Evolutionary conservation across 73 alveolate species (phyloP).

Genomic region (Tetrahymena thermophila): DNA sequence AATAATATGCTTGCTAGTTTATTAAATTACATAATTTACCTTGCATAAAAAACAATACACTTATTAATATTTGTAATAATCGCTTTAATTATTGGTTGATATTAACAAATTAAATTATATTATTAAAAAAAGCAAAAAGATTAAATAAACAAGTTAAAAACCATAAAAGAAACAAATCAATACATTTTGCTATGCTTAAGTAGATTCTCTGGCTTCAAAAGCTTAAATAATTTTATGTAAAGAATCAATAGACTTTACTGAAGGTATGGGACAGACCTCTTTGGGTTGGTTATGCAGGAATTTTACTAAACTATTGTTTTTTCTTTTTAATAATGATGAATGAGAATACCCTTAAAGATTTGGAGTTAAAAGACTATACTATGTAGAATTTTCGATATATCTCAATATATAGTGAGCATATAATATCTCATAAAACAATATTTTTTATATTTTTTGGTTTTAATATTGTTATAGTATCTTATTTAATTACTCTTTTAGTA

Average conservation of each 20-base stretch:
- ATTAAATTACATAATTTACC: no score
- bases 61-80: no score
- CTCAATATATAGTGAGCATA: background rate
- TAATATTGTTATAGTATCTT: background rate
- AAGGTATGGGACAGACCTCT: background rate
- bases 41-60: no score
- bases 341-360: background rate
- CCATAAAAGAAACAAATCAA: background rate
- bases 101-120: no score
- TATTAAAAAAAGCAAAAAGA: no score
- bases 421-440: background rate
- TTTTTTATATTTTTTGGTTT: background rate
- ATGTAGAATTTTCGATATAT: background rate
- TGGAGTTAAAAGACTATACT: background rate
- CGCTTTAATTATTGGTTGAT: no score
- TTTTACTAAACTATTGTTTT: background rate
- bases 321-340: background rate
- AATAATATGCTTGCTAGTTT: no score
- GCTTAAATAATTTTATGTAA: background rate
- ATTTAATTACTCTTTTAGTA: background rate
- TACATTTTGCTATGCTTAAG: background rate
- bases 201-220: background rate
- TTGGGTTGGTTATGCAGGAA: background rate
- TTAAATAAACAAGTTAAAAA: no score
- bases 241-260: background rate